Percentiles rank a stretch among this genome's conserved stretches.
Evolutionary conservation across 352 stramenopile genomes (phyloP).

Genomic region (Phytophthora tubulina): DNA sequence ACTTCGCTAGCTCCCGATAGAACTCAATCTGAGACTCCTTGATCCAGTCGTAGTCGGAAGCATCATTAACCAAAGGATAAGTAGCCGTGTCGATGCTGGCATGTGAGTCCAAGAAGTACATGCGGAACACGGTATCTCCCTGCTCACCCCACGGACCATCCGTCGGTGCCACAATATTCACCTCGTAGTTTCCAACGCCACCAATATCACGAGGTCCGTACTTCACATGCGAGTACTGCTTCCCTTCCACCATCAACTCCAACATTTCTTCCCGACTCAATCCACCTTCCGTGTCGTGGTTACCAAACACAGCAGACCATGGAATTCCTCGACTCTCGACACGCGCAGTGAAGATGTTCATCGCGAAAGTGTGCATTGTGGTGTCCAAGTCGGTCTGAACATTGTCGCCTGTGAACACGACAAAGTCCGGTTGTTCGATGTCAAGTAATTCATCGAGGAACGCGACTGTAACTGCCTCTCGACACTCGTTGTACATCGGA

Average conservation of each 20-base stretch:
- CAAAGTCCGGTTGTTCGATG: conserved; percentile 69
- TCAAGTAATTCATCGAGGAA: conserved; percentile 71
- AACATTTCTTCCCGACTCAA: conserved; percentile 57
- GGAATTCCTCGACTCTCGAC: conserved; percentile 59
- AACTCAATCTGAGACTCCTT: conserved; percentile 57
- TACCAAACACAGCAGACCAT: conserved; percentile 70
- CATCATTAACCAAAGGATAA: conserved; percentile 42
- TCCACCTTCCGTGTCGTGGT: conserved; percentile 68
- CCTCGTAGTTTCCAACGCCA: conserved; percentile 74
- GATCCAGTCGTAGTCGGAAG: conserved; percentile 55
- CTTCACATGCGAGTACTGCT: conserved; percentile 57
- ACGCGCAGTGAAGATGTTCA: conserved; percentile 46
- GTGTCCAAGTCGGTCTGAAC: conserved; percentile 46
- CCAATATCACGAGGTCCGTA: conserved; percentile 54
- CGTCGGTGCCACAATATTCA: conserved; percentile 54
- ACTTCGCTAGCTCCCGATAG: conserved; percentile 47
- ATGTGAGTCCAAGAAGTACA: conserved; percentile 81
- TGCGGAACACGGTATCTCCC: conserved; percentile 55
- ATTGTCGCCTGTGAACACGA: conserved; percentile 76
- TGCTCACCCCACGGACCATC: conserved; percentile 48
- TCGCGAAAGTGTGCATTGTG: conserved; percentile 37
- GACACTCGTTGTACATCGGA: conserved; percentile 48
- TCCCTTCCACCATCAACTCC: conserved; percentile 42
- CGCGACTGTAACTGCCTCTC: conserved; percentile 54
- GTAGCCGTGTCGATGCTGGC: conserved; percentile 39